Base-by-base conservation (phyloP, 345 rosid species). In the Passiflora organensis region DNA sequence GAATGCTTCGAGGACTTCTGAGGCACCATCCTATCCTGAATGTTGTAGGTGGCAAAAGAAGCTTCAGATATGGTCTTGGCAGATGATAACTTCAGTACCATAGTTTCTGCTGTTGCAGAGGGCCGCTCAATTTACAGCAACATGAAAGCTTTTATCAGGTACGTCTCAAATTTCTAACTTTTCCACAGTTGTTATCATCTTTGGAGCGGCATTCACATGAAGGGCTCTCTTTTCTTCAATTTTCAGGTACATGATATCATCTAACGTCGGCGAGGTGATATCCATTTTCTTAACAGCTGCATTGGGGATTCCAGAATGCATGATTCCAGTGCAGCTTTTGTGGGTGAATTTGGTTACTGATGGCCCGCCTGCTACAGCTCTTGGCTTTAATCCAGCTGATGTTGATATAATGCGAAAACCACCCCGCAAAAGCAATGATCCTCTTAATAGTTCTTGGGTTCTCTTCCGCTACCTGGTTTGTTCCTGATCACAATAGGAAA, bases 31-130 rank as follows among this genome's bases (percentile, higher is more conserved):
- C 23, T 41, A 39, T 41, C 5, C 50, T 51, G 32, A 22, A 43
- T 43, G 14, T 53, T 62, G 42, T 80, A 91, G 97, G 97, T 91
- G 22, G 97, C 97, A 6, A 85, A 91, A 76, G 97, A 87, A 78
- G 97, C 97, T 60, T 85, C 97, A 0, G 97, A 91, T 63, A 91
- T 91, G 97, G 83, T 91, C 74, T 69, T 91, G 70, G 96, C 95
- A 9, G 95, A 91, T 72, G 97, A 91, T 75, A 83, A 85, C 58
- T 91, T 91, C 66, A 79, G 82, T 54, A 85, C 88, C 44, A 91
- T 91, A 19, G 96, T 87, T 62, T 74, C 77, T 2, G 96, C 97
- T 22, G 80, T 91, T 34, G 91, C 89, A 4, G 97, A 91, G 76
- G 97, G 97, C 55, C 84, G 95, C 52, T 82, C 95, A 39, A 91